phyloP scores from a whole-genome alignment of 306 rosid genomes.

The Cyclanthera cordifolia region DNA sequence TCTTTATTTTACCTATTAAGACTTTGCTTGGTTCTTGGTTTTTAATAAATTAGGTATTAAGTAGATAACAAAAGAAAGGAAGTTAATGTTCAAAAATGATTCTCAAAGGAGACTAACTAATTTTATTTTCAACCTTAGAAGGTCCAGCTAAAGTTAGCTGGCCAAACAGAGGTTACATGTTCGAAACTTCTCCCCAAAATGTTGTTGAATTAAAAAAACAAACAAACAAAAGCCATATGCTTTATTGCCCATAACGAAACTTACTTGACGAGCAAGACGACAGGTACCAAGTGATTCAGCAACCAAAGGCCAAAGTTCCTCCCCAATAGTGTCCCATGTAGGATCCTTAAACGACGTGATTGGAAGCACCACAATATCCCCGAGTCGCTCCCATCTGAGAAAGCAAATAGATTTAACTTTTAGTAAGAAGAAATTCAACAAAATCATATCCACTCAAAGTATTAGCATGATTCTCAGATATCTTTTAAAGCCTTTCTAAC shows the following conservation, averaged over 20 bases:
- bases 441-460: constrained; percentile 1
- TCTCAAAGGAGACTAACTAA: neutral
- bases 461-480: neutral
- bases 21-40: neutral
- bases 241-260: constrained; percentile 1
- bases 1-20: neutral
- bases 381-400: constrained; percentile 77
- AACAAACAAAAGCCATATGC: neutral
- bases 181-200: too few relatives aligned
- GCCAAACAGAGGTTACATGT: too few relatives aligned
- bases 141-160: too few relatives aligned
- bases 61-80: too few relatives aligned
- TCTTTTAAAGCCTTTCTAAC: neutral
- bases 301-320: constrained; percentile 66
- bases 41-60: too few relatives aligned
- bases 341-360: constrained; percentile 55
- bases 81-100: too few relatives aligned
- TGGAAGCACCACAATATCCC: constrained; percentile 76
- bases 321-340: constrained; percentile 50
- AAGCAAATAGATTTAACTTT: constrained; percentile 14
- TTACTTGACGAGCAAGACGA: constrained; percentile 81
- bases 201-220: too few relatives aligned
- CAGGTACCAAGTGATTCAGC: constrained; percentile 59
- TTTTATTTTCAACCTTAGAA: neutral
- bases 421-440: constrained; percentile 1